Evolutionary conservation across 2,329 filamentous ascomycete species (phyloP).

Genomic region (Iodosphaeria phyllophila): DNA sequence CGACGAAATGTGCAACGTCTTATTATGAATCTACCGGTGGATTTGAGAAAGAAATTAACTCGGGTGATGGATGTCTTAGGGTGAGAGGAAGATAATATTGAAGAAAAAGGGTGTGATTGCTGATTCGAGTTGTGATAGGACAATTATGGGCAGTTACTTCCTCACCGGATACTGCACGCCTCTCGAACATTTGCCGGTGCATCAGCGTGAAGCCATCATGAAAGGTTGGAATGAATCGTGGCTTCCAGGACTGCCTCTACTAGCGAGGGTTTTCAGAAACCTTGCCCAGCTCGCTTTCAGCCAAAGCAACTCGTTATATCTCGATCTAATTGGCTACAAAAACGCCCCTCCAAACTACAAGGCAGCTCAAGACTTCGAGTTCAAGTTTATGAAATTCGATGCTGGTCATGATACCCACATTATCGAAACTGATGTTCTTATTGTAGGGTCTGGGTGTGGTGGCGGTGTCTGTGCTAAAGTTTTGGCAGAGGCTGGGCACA

Average conservation of each 20-base stretch:
- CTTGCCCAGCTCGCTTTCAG: constrained; percentile 35
- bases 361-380: constrained; percentile 32
- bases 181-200: constrained; percentile 21
- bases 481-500: constrained; percentile 43
- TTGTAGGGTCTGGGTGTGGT: constrained; percentile 76
- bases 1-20: constrained; percentile 25
- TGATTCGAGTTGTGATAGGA: constrained; percentile 24
- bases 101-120: not conserved
- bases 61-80: constrained; percentile 20
- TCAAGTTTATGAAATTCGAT: constrained; percentile 40
- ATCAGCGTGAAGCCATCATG: constrained; percentile 28
- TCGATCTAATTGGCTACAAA: constrained; percentile 35
- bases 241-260: constrained; percentile 30
- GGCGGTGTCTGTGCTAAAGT: constrained; percentile 69
- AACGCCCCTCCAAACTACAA: constrained; percentile 31
- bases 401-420: constrained; percentile 26
- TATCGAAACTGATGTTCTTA: constrained; percentile 63
- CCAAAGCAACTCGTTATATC: constrained; percentile 34
- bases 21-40: constrained; percentile 16
- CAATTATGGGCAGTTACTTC: constrained; percentile 40
- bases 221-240: constrained; percentile 40
- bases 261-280: constrained; percentile 35
- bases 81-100: constrained; percentile 17
- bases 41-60: constrained; percentile 17
- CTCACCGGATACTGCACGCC: constrained; percentile 50